Evolutionary conservation across 495 filamentous ascomycete species (phyloP).

Genomic region (Penicillium samsonianum): DNA sequence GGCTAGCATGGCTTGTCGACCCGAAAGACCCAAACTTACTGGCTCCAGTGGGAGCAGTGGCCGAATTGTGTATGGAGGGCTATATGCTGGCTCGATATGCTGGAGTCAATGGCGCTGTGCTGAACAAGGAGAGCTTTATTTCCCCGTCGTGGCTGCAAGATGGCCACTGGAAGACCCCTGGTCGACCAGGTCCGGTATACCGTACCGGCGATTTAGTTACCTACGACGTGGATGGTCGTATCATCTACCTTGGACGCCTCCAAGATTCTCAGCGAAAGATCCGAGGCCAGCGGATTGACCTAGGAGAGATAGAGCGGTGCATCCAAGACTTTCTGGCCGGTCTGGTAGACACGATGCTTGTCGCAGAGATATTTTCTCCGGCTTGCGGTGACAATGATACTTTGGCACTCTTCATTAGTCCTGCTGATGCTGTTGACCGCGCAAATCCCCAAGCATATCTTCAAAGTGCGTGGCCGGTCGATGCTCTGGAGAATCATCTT

Average conservation of each 20-base stretch:
- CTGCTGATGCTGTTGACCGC: neutral
- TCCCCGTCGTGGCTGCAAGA: neutral
- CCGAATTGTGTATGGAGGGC: neutral
- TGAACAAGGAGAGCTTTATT: neutral
- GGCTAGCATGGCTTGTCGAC: neutral
- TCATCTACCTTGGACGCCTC: neutral
- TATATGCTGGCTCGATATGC: neutral
- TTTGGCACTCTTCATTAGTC: neutral
- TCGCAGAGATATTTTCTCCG: neutral
- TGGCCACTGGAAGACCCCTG: neutral
- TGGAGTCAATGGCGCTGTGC: too few relatives aligned
- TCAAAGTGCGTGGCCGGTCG: neutral
- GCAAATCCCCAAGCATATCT: neutral
- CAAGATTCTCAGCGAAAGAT: conserved; percentile 1
- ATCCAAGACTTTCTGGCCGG: neutral
- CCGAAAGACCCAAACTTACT: neutral
- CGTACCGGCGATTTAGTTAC: neutral
- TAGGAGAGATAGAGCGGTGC: neutral
- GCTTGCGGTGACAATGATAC: neutral
- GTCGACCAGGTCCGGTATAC: neutral
- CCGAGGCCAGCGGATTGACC: conserved; percentile 1
- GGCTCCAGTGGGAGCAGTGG: neutral
- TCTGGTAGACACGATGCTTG: neutral
- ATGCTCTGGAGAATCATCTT: neutral
- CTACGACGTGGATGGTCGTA: neutral